Evolutionary conservation across 345 rosid species (phyloP), one percentile per base, ranked within the genome.

Genomic region (Citrus medica): DNA sequence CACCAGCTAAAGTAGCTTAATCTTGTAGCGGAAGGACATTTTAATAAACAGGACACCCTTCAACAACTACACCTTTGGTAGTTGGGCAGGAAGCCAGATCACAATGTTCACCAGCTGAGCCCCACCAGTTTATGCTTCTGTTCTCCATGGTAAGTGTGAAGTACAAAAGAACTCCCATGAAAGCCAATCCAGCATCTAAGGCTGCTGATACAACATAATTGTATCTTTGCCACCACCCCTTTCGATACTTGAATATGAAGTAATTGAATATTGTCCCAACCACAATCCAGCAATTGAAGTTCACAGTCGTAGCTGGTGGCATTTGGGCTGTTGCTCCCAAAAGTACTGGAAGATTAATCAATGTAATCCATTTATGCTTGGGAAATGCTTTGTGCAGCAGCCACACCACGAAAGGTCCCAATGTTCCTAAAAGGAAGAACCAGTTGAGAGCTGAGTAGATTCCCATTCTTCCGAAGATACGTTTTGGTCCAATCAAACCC

Each of bases 151-250:
- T 82, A 81, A 90, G 73, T 21, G 80, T 77, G 81, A 89, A 88
- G 80, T 86, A 90, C 2, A 90, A 33, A 4, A 89, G 59, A 77
- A 86, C 89, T 25, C 87, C 90, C 88, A 89, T 86, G 88, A 87
- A 89, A 24, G 92, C 90, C 80, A 89, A 51, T 3, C 94, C 92
- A 0, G 92, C 92, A 51, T 89, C 91, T 25, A 90, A 53, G 1
- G 90, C 91, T 3, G 92, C 94, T 0, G 94, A 90, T 0, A 90
- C 84, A 70, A 90, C 89, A 48, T 90, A 89, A 24, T 87, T 90
- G 82, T 89, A 89, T 73, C 88, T 85, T 79, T 85, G 91, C 94
- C 92, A 89, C 94, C 91, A 90, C 32, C 1, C 38, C 67, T 89
- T 89, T 60, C 76, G 58, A 79, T 86, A 79, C 75, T 75, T 86